Conservation (phyloP, 331 rosid genomes). For the Ulmus americana region DNA sequence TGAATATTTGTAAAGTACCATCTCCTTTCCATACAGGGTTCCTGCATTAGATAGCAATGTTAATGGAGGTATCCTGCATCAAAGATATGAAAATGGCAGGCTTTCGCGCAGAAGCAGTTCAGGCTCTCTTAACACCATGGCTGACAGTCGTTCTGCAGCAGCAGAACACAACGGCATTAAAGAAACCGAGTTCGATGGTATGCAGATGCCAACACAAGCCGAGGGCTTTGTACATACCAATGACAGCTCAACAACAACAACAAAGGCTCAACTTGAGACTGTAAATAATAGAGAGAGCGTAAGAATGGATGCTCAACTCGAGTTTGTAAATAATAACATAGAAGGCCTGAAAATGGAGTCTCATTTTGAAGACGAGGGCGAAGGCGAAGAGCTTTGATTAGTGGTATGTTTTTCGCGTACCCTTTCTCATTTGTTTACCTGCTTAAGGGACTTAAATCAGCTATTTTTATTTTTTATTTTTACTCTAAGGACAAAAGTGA, state of each 20-base stretch:
- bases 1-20: neutral
- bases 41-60: constrained; percentile 35
- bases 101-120: constrained; percentile 33
- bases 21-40: constrained; percentile 29
- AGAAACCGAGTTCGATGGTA: constrained; percentile 41
- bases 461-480: too few relatives aligned
- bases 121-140: constrained; percentile 31
- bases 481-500: too few relatives aligned
- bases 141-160: constrained; percentile 21
- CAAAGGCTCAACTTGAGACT: constrained; percentile 50
- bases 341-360: constrained; percentile 62
- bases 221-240: constrained; percentile 57
- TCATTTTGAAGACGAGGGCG: constrained; percentile 47
- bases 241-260: constrained; percentile 38
- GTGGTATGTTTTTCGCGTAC: constrained; percentile 37
- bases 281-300: constrained; percentile 80
- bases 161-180: constrained; percentile 36
- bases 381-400: constrained; percentile 39
- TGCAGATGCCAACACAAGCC: constrained; percentile 32
- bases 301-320: constrained; percentile 62
- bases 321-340: constrained; percentile 66
- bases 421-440: neutral
- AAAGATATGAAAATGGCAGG: constrained; percentile 47
- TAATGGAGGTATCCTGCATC: constrained; percentile 36
- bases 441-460: too few relatives aligned